A percentile compares a stretch with the other conserved stretches of the same genome.
Evolutionary conservation across 257 asterid species (phyloP).

Genomic region (Przewalskia tangutica): DNA sequence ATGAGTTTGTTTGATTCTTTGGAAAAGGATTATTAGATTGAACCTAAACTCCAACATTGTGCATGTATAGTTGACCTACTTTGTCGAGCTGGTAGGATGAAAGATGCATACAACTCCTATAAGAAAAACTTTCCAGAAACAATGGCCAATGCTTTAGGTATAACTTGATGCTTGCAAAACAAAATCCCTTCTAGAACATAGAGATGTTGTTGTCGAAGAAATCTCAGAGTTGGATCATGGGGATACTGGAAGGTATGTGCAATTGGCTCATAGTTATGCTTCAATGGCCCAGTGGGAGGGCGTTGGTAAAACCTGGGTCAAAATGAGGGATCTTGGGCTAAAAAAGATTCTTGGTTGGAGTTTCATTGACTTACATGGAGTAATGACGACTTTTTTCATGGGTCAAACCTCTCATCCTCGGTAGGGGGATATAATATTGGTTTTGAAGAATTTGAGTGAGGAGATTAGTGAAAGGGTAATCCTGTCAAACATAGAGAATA

Average conservation of each 20-base stretch:
- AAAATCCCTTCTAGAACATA: conserved; percentile 35
- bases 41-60: conserved; percentile 62
- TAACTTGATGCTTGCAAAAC: conserved; percentile 65
- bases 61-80: conserved; percentile 81
- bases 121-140: conserved; percentile 46
- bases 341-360: conserved; percentile 82
- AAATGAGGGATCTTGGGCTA: conserved; percentile 63
- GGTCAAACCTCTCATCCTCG: conserved; percentile 58
- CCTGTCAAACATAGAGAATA: conserved; percentile 21
- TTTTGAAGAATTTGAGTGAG: conserved; percentile 32
- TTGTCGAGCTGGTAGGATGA: conserved; percentile 70
- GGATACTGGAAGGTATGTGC: conserved; percentile 78
- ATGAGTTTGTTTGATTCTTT: conserved; percentile 56
- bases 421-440: conserved; percentile 28
- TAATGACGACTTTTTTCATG: conserved; percentile 44
- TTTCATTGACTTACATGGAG: conserved; percentile 62
- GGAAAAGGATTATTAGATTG: conserved; percentile 40
- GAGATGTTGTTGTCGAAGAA: conserved; percentile 40
- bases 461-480: conserved; percentile 27
- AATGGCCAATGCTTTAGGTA: conserved; percentile 53
- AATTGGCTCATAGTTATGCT: conserved; percentile 72
- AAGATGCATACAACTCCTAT: conserved; percentile 55
- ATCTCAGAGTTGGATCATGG: conserved; percentile 32
- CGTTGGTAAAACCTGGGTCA: conserved; percentile 71
- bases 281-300: conserved; percentile 66